These are phyloP conservation scores for Discostella stelligera DNA, from an alignment of 352 stramenopile species.

Conservation along the genomic window DNA sequence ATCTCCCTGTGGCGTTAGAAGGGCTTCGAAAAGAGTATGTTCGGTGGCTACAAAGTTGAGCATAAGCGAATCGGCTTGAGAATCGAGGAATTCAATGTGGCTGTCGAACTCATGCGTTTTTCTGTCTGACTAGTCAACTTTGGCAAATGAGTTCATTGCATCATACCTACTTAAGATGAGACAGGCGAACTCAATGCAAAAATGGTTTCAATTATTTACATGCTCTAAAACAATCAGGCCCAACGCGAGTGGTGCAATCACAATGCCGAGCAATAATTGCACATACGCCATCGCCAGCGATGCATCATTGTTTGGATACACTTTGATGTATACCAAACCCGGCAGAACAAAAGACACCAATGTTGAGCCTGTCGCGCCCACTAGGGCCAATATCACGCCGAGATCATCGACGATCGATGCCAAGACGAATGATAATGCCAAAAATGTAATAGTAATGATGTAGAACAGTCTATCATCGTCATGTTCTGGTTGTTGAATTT, in stretches of 20 bases:
- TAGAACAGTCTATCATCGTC: slow-evolving; percentile 38
- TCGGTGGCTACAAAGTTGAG: slow-evolving; percentile 26
- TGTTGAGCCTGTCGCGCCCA: slow-evolving; percentile 76
- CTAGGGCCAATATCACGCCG: slow-evolving; percentile 60
- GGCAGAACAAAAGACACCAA: slow-evolving; percentile 79
- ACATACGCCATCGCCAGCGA: slow-evolving; percentile 40
- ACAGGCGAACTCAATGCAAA: background rate
- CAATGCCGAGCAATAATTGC: slow-evolving; percentile 50
- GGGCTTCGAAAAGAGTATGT: slow-evolving; percentile 34
- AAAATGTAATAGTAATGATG: slow-evolving; percentile 51
- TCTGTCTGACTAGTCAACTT: background rate
- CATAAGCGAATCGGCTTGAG: background rate
- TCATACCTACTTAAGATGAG: background rate
- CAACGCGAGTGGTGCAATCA: slow-evolving; percentile 58
- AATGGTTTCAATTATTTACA: slow-evolving; percentile 10
- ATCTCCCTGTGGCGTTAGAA: slow-evolving; percentile 31
- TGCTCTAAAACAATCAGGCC: slow-evolving; percentile 41
- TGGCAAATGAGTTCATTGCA: too few relatives aligned
- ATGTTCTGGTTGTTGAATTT: slow-evolving; percentile 6
- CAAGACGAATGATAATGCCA: slow-evolving; percentile 49
- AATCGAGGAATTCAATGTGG: background rate
- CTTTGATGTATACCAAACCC: slow-evolving; percentile 63
- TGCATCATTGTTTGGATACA: slow-evolving; percentile 26
- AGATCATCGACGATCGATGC: slow-evolving; percentile 63
- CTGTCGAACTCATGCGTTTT: background rate